Percentiles rank a stretch among this genome's conserved stretches.
Evolutionary conservation across 2,329 filamentous ascomycete species (phyloP).

Genomic region (Diaporthe aspalathi): DNA sequence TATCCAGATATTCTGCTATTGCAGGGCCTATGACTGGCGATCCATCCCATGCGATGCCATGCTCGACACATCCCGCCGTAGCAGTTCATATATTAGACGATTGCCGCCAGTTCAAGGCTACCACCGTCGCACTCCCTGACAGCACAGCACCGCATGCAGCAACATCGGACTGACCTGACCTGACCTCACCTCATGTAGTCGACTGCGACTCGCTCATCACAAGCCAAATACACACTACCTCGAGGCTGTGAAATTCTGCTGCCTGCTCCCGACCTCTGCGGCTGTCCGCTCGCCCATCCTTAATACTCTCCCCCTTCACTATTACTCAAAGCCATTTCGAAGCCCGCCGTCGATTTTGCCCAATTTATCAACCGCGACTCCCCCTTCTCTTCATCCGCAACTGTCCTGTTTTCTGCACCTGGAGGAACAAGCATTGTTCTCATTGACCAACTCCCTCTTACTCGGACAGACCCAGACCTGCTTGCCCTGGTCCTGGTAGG

Average conservation of each 20-base stretch:
- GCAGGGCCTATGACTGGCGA: constrained; percentile 12
- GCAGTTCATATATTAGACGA: constrained; percentile 40
- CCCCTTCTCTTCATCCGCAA: constrained; percentile 1
- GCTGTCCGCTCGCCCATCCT: neutral
- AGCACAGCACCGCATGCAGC: neutral
- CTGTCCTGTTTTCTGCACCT: neutral
- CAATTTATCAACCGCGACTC: constrained; percentile 18
- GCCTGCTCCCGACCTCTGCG: constrained; percentile 29
- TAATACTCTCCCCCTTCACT: neutral
- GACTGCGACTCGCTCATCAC: neutral
- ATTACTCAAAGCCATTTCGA: constrained; percentile 17
- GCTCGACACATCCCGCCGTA: neutral
- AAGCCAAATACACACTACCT: neutral
- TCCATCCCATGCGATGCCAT: constrained; percentile 1
- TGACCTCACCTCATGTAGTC: constrained; percentile 18
- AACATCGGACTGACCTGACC: neutral
- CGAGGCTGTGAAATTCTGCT: constrained; percentile 38
- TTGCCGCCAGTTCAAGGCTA: constrained; percentile 36
- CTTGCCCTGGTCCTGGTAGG: constrained; percentile 1
- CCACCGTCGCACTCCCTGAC: constrained; percentile 16
- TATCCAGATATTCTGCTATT: constrained; percentile 7
- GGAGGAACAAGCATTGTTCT: neutral
- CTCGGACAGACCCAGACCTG: neutral
- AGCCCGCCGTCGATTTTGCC: constrained; percentile 26
- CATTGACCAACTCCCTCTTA: constrained; percentile 13